Percentiles rank a stretch among this genome's conserved stretches.
Evolutionary conservation across 257 asterid species (phyloP).

Genomic region (Apocynum venetum): DNA sequence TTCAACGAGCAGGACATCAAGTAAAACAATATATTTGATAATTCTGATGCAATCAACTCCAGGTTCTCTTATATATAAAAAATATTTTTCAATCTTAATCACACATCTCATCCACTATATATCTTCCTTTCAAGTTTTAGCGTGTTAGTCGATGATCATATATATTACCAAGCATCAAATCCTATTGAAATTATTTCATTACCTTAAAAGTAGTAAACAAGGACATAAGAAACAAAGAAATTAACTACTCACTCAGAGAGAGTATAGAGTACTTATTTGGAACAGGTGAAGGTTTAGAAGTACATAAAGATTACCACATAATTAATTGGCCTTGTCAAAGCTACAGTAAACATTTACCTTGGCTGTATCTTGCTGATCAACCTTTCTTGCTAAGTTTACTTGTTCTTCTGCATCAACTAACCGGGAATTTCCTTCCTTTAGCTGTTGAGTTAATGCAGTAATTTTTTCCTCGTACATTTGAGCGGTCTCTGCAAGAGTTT

Average conservation of each 20-base stretch:
- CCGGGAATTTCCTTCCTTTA: conserved; percentile 44
- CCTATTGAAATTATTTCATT: background rate
- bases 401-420: conserved; percentile 48
- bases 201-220: background rate
- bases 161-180: background rate
- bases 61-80: background rate
- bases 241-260: background rate
- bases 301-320: background rate
- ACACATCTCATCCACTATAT: background rate
- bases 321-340: background rate
- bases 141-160: background rate
- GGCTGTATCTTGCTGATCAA: conserved; percentile 42
- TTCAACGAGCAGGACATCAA: background rate
- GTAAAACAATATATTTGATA: too few species aligned
- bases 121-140: background rate
- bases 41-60: background rate
- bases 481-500: conserved; percentile 66
- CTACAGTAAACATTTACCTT: conserved; percentile 41
- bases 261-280: background rate
- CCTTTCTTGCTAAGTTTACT: conserved; percentile 32
- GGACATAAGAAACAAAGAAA: background rate
- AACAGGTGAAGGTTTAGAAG: background rate
- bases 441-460: conserved; percentile 45
- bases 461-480: conserved; percentile 73
- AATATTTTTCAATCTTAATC: background rate